Percentiles rank a stretch among this genome's conserved stretches.
These are phyloP conservation scores for Tanacetum coccineum DNA, from an alignment of 129 eudicot species.

Conservation along the genomic window DNA sequence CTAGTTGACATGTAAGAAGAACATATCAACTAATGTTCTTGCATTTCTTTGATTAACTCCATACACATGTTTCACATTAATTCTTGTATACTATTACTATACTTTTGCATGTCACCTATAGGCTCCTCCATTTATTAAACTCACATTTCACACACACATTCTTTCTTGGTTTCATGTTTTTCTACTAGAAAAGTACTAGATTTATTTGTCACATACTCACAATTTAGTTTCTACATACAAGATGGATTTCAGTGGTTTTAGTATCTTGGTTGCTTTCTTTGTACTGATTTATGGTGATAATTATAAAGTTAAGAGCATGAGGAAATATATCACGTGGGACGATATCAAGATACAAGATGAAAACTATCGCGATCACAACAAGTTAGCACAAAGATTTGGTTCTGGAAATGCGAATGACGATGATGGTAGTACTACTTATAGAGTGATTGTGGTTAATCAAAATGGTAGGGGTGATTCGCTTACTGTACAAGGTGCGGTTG, in stretches of 20 bases:
- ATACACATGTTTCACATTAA: slow-evolving; percentile 10
- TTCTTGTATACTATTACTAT: background rate
- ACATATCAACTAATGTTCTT: slow-evolving; percentile 27
- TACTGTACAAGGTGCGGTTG: slow-evolving; percentile 80
- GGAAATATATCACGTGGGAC: slow-evolving; percentile 52
- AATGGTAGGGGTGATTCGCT: slow-evolving; percentile 57
- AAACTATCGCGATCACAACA: background rate
- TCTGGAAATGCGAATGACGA: slow-evolving; percentile 14
- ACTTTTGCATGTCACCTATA: background rate
- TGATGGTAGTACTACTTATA: slow-evolving; percentile 17
- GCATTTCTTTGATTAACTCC: slow-evolving; percentile 7
- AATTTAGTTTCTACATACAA: background rate
- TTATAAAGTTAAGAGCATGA: slow-evolving; percentile 8
- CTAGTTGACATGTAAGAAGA: slow-evolving; percentile 28
- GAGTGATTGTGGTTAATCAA: slow-evolving; percentile 61
- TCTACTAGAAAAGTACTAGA: background rate
- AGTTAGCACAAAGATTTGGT: slow-evolving; percentile 11
- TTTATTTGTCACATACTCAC: background rate
- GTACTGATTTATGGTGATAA: slow-evolving; percentile 19
- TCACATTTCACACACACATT: slow-evolving; percentile 15
- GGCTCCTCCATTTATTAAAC: slow-evolving; percentile 35
- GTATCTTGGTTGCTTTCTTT: slow-evolving; percentile 22
- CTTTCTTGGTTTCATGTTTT: background rate
- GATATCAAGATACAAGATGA: slow-evolving; percentile 38
- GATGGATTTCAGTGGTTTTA: slow-evolving; percentile 25